Base-by-base conservation (phyloP, 2,329 filamentous ascomycete species). In the Colletotrichum horii region DNA sequence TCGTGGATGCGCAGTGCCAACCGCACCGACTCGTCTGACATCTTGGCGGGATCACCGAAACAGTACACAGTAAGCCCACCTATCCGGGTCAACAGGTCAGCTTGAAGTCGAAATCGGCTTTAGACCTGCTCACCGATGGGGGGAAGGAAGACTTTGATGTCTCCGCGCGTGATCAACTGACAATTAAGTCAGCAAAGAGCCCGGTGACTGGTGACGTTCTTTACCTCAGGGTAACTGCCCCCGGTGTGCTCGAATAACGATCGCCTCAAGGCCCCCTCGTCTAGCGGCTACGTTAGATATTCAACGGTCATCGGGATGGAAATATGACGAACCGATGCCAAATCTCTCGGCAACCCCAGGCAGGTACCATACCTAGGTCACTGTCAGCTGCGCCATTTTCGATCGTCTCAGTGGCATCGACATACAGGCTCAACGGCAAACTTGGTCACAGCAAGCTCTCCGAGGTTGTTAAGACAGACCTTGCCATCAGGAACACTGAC, bases 231-330 rank as follows among this genome's bases (percentile, higher is more conserved):
- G 84, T 98, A 99, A 79, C 95, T 98, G 71, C 97, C 97, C 71
- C 97, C 97, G 2, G 96, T 98, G 81, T 98, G 94, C 82, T 98
- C 97, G 82, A 98, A 98, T 28, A 99, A 88, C 1, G 95, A 94
- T 76, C 96, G 91, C 77, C 97, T 93, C 24, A 99, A 89, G 16
- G 93, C 94, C 14, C 93, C 95, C 87, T 99, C 97, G 77, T 98
- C 96, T 91, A 74, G 30, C 11, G 32, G 24, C 36, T 7, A 26
- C 9, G 66, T 88, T 70, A 86, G 81, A 68, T 30, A 1, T 52
- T 8, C 22, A 16, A 14, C 15, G 30, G 16, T n/a, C 26, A 28
- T 61, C 11, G n/a, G 22, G 43, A 52, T 52, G 43, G 11, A 22
- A 22, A n/a, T 52, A 36, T 30, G 61, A 81, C 89, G 79, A 83